These are phyloP conservation scores for Stephanocyclus meneghinianus DNA, from an alignment of 352 stramenopile genomes.

Conservation along the genomic window DNA sequence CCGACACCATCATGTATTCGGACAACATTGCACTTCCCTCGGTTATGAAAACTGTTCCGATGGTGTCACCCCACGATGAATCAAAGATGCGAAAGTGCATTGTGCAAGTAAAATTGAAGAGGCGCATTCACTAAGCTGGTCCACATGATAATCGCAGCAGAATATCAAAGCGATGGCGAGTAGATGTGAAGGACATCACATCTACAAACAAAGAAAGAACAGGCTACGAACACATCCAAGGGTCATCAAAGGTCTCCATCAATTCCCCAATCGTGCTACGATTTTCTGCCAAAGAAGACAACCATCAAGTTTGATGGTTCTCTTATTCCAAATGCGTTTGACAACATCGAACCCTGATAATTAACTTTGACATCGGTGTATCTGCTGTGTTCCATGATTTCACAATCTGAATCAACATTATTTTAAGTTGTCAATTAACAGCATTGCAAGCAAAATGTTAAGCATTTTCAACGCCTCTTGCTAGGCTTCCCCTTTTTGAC, in stretches of 20 bases:
- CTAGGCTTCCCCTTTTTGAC: slow-evolving; percentile 52
- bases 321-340: too few species aligned
- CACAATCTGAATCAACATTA: background rate
- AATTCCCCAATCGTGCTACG: slow-evolving; percentile 14
- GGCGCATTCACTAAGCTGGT: slow-evolving; percentile 11
- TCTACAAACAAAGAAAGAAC: slow-evolving; percentile 6
- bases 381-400: background rate
- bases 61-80: background rate
- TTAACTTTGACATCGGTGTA: too few species aligned
- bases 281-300: background rate
- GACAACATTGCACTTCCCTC: background rate
- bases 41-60: slow-evolving; percentile 1
- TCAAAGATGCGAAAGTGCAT: slow-evolving; percentile 5
- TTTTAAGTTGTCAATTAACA: slow-evolving; percentile 6
- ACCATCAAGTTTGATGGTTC: background rate
- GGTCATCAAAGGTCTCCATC: background rate
- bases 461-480: slow-evolving; percentile 19
- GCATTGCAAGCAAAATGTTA: background rate
- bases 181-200: slow-evolving; percentile 17
- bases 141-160: background rate
- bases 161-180: slow-evolving; percentile 6
- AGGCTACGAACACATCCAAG: slow-evolving; percentile 9
- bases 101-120: slow-evolving; percentile 20
- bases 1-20: background rate
- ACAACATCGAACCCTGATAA: too few species aligned